A percentile compares a stretch with the other conserved stretches of the same genome.
Evolutionary conservation across 495 filamentous ascomycete genomes (phyloP).

Genomic region (Aspergillus conjunctus): DNA sequence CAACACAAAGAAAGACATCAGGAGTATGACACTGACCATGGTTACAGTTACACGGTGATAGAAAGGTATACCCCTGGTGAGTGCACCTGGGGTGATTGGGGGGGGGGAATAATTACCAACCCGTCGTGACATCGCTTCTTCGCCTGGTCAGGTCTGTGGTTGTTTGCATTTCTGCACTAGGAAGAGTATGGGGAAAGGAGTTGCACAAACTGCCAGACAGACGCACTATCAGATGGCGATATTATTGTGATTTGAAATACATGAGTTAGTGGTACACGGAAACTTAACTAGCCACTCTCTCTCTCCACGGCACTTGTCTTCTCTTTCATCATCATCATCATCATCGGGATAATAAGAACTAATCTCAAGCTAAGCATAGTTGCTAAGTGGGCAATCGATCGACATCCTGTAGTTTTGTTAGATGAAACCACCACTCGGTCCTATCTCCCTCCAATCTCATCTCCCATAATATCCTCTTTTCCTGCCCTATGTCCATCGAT

Average conservation of each 20-base stretch:
- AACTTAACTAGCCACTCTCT: too few species aligned
- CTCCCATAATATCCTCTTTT: not conserved
- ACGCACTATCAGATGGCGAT: not conserved
- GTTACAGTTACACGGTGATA: too few species aligned
- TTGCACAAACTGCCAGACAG: not conserved
- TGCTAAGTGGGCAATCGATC: not conserved
- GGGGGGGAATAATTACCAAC: too few species aligned
- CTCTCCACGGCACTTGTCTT: not conserved
- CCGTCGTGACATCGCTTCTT: too few species aligned
- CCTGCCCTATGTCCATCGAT: not conserved
- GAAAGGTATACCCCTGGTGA: too few species aligned
- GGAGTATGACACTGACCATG: too few species aligned
- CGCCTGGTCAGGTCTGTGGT: not conserved
- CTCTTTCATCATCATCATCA: not conserved
- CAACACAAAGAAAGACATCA: too few species aligned
- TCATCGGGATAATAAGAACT: not conserved
- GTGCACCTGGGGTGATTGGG: too few species aligned
- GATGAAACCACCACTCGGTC: slow-evolving; percentile 3
- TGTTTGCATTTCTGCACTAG: slow-evolving; percentile 3
- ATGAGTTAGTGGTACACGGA: too few species aligned
- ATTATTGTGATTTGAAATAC: too few species aligned
- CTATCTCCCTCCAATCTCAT: slow-evolving; percentile 1
- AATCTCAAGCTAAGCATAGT: not conserved
- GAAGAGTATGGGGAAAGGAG: slow-evolving; percentile 6
- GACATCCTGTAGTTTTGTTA: not conserved